A percentile compares a stretch with the other conserved stretches of the same genome.
These are phyloP conservation scores for Mercurialis annua DNA, from an alignment of 345 rosid species.

Conservation along the genomic window DNA sequence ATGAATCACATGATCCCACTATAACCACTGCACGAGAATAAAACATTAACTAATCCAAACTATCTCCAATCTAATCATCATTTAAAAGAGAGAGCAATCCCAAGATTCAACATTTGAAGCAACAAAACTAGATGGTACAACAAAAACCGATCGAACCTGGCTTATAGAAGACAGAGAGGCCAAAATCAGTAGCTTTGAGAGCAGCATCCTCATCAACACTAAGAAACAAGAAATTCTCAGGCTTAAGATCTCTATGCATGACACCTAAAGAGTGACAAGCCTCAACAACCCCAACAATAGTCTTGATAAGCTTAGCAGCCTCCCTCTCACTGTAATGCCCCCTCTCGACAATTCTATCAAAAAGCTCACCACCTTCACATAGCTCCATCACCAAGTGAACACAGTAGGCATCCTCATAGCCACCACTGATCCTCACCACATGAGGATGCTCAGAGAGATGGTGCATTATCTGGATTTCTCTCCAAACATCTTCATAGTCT, in stretches of 20 bases:
- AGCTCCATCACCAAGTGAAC: constrained; percentile 86
- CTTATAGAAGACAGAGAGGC: constrained; percentile 68
- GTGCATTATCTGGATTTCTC: constrained; percentile 91
- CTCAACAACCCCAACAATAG: constrained; percentile 79
- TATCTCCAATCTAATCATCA: neutral
- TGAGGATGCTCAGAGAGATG: constrained; percentile 59
- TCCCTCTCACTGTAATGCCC: constrained; percentile 76
- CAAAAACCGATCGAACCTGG: constrained; percentile 42
- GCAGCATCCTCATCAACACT: constrained; percentile 65
- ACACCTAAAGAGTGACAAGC: constrained; percentile 76
- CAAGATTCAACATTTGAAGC: neutral
- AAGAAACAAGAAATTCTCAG: constrained; percentile 70
- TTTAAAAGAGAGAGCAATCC: constrained; percentile 1
- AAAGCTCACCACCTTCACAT: constrained; percentile 73
- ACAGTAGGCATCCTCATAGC: constrained; percentile 41
- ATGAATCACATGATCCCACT: neutral
- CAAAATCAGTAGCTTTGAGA: constrained; percentile 80
- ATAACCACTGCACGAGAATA: neutral
- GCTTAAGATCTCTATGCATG: constrained; percentile 75
- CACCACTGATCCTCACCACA: constrained; percentile 51
- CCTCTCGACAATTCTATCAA: constrained; percentile 62
- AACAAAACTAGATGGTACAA: neutral
- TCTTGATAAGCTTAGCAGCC: constrained; percentile 69
- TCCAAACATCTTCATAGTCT: constrained; percentile 73
- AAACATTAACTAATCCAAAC: neutral